Conservation (phyloP, 345 rosid genomes). For the Citrus australasica region DNA sequence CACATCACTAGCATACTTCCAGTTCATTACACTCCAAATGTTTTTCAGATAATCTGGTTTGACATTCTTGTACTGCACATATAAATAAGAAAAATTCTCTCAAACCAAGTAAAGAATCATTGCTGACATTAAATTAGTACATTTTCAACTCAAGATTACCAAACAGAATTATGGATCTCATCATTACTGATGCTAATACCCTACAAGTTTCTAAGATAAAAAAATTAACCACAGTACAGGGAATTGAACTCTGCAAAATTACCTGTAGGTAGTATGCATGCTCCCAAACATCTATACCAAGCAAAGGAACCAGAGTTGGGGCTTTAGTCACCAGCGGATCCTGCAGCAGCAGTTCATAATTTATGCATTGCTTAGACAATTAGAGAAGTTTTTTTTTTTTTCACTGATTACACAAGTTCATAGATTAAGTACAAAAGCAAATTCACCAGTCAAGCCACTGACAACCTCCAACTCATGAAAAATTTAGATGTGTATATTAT, state of each 20-base stretch:
- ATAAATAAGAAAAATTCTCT: neutral
- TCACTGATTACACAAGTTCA: neutral
- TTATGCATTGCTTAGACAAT: neutral
- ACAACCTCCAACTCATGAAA: neutral
- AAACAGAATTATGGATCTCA: neutral
- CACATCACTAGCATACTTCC: conserved; percentile 75
- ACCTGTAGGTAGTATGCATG: conserved; percentile 99
- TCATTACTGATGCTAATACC: neutral
- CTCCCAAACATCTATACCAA: conserved; percentile 99
- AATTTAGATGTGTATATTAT: neutral
- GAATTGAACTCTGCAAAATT: neutral
- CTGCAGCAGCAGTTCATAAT: conserved; percentile 31
- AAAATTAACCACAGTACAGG: neutral
- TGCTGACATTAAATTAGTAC: neutral
- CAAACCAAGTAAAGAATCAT: neutral
- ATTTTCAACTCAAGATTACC: neutral
- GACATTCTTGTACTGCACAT: conserved; percentile 81
- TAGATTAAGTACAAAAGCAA: neutral
- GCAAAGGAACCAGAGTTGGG: conserved; percentile 64
- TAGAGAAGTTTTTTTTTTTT: neutral
- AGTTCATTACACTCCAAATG: conserved; percentile 90
- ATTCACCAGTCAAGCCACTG: neutral
- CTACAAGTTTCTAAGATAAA: neutral
- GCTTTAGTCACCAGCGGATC: conserved; percentile 91
- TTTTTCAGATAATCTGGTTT: conserved; percentile 89